phyloP scores from a whole-genome alignment of 1,284 basidiomycete species.

The Ganoderma meredithae region DNA sequence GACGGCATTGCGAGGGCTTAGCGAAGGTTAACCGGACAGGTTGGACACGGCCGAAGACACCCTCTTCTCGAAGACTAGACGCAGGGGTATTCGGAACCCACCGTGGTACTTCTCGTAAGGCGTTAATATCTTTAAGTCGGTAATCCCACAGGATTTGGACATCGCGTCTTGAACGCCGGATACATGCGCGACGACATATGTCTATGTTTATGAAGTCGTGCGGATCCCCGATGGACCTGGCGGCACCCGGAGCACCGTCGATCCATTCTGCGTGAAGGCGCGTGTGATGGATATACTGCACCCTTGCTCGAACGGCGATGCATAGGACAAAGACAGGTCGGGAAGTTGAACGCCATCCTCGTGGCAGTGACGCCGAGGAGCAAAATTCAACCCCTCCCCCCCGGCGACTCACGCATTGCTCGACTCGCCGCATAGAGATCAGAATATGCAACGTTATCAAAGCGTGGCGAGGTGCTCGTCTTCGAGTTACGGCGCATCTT shows the following conservation, averaged over 20 bases:
- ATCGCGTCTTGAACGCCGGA: neutral
- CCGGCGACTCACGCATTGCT: no score
- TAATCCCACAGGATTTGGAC: neutral
- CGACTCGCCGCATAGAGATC: neutral
- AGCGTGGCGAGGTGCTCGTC: neutral
- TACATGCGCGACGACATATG: neutral
- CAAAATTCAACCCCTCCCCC: neutral
- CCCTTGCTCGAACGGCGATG: no score
- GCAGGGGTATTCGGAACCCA: neutral
- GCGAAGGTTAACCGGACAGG: neutral
- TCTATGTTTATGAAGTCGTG: neutral
- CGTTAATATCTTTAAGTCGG: neutral
- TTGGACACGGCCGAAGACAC: neutral
- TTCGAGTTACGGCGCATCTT: neutral
- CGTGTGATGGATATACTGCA: neutral
- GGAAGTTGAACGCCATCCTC: neutral
- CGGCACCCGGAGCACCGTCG: neutral
- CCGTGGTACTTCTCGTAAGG: neutral
- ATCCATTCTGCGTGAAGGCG: neutral
- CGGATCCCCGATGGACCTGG: neutral
- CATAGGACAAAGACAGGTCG: neutral
- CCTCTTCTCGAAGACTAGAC: conserved; percentile 1
- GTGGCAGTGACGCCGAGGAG: neutral
- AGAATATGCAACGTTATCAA: neutral
- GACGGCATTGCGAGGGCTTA: neutral